Evolutionary conservation across 1,139 yeast genomes (phyloP).

Genomic region (Cylindricascospora bacillispora): DNA sequence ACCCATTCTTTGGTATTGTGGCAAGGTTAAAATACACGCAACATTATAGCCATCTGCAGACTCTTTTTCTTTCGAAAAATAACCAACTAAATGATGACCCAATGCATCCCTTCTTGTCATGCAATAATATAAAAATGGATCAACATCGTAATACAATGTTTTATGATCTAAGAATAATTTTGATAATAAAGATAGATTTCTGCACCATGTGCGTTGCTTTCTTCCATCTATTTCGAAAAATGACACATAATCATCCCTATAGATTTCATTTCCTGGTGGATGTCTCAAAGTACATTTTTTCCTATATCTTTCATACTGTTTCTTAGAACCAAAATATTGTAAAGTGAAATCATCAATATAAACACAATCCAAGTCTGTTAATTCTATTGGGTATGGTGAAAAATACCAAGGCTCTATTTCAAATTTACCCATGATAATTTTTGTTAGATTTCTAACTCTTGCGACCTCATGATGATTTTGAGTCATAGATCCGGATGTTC

Average conservation of each 20-base stretch:
- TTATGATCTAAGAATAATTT: slow-evolving; percentile 90
- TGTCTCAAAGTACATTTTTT: slow-evolving; percentile 76
- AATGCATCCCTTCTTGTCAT: slow-evolving; percentile 82
- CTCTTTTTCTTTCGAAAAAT: slow-evolving; percentile 92
- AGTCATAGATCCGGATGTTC: slow-evolving; percentile 95
- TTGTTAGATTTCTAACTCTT: slow-evolving; percentile 69
- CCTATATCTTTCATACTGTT: slow-evolving; percentile 87
- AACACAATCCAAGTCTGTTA: slow-evolving; percentile 80
- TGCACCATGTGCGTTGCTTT: slow-evolving; percentile 91
- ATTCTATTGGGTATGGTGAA: slow-evolving; percentile 90
- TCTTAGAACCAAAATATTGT: slow-evolving; percentile 75
- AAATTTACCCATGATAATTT: slow-evolving; percentile 75
- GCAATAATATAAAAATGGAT: slow-evolving; percentile 88
- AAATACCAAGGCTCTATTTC: slow-evolving; percentile 98
- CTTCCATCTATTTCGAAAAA: slow-evolving; percentile 97
- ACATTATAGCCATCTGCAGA: slow-evolving; percentile 92
- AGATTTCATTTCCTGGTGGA: slow-evolving; percentile 97
- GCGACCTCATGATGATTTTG: slow-evolving; percentile 84
- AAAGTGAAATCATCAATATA: slow-evolving; percentile 88
- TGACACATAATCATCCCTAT: slow-evolving; percentile 71
- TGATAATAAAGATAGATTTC: slow-evolving; percentile 78
- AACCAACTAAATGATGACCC: slow-evolving; percentile 94
- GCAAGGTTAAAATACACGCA: slow-evolving; percentile 90
- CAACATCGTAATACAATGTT: slow-evolving; percentile 91
- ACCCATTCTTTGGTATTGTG: slow-evolving; percentile 93